These are phyloP conservation scores for Santalum album DNA, from an alignment of 164 flowering plant species.

Conservation along the genomic window DNA sequence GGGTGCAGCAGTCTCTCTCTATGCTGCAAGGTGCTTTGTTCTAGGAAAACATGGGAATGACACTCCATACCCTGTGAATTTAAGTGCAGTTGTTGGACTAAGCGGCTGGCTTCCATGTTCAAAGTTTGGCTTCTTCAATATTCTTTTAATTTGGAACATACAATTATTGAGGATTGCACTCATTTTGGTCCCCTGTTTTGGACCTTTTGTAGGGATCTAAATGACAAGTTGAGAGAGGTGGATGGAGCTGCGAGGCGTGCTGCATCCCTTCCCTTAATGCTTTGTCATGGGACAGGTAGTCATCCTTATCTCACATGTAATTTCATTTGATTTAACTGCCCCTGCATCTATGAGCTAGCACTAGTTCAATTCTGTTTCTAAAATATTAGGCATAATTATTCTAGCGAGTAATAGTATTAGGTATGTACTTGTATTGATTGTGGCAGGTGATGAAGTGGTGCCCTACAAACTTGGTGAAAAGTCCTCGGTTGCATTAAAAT, in stretches of 20 bases:
- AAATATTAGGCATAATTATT: too few species aligned
- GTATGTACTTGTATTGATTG: neutral
- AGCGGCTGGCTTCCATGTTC: slow-evolving; percentile 7
- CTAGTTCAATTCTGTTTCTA: too few species aligned
- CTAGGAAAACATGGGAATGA: slow-evolving; percentile 2
- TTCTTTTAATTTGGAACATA: neutral
- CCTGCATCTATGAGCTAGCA: too few species aligned
- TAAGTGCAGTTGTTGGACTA: slow-evolving; percentile 3
- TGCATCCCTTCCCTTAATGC: neutral
- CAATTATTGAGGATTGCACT: too few species aligned
- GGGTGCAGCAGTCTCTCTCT: slow-evolving; percentile 6
- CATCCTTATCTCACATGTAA: neutral
- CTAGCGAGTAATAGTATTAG: too few species aligned
- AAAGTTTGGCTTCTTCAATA: neutral
- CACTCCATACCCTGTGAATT: neutral
- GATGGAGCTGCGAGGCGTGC: neutral
- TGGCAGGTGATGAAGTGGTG: slow-evolving; percentile 43
- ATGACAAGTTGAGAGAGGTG: neutral
- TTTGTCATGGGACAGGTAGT: slow-evolving; percentile 5
- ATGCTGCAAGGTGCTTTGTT: slow-evolving; percentile 1
- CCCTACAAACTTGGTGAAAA: slow-evolving; percentile 33
- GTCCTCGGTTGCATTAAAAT: slow-evolving; percentile 23
- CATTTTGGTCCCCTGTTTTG: too few species aligned
- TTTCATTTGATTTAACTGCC: neutral
- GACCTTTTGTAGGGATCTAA: neutral